Conservation (phyloP, 2,329 filamentous ascomycete species). For the Bipolaris victoriae region DNA sequence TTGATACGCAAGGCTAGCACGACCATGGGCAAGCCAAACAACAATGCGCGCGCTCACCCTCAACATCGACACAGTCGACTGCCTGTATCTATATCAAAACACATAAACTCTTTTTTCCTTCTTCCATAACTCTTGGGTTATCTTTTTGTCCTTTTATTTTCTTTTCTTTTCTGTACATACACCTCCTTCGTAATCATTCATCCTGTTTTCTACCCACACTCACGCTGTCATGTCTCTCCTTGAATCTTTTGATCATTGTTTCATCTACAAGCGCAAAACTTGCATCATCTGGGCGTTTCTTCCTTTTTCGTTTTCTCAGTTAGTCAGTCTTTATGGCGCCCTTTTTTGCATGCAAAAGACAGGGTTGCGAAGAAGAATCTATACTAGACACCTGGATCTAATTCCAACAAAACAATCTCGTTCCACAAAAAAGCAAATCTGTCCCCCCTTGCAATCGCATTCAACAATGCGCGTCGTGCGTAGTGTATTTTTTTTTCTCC, state of each 20-base stretch:
- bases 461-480: too few species aligned
- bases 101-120: slow-evolving; percentile 4
- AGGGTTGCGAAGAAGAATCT: too few species aligned
- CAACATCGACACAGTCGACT: neutral
- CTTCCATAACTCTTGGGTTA: neutral
- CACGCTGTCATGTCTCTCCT: slow-evolving; percentile 31
- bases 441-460: too few species aligned
- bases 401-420: too few species aligned
- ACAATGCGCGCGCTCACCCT: neutral
- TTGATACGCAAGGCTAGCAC: slow-evolving; percentile 1
- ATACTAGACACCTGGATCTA: too few species aligned
- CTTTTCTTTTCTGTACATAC: slow-evolving; percentile 35
- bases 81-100: slow-evolving; percentile 11
- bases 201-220: slow-evolving; percentile 5
- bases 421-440: too few species aligned
- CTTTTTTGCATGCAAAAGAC: too few species aligned
- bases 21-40: neutral
- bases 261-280: slow-evolving; percentile 6
- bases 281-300: slow-evolving; percentile 14
- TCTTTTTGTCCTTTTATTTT: neutral
- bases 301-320: neutral
- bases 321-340: too few species aligned
- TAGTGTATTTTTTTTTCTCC: too few species aligned
- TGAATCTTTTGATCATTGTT: slow-evolving; percentile 12
- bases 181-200: slow-evolving; percentile 30